Percentiles rank a stretch among this genome's conserved stretches.
Evolutionary conservation across 129 eudicot species (phyloP).

Genomic region (Chrysanthemum makinoi): DNA sequence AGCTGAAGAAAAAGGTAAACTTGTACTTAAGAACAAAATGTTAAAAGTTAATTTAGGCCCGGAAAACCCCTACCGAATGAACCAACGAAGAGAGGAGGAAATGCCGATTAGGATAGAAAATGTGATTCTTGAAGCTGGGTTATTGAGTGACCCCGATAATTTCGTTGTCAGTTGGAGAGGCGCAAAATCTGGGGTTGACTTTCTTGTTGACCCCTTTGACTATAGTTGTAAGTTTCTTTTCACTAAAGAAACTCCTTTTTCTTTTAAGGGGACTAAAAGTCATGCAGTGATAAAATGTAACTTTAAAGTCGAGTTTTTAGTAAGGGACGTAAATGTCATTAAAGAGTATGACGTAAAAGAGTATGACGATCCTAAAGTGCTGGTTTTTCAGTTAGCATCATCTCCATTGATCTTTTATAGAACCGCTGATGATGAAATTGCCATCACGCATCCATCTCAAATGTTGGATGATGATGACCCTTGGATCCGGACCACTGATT

Average conservation of each 20-base stretch:
- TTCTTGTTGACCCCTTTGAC: slow-evolving; percentile 60
- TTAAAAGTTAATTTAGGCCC: slow-evolving; percentile 58
- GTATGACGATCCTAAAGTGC: slow-evolving; percentile 1
- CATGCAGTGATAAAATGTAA: slow-evolving; percentile 50
- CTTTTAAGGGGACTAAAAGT: slow-evolving; percentile 36
- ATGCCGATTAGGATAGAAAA: slow-evolving; percentile 43
- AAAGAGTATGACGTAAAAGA: neutral
- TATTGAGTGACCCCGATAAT: slow-evolving; percentile 35
- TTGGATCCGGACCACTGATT: slow-evolving; percentile 73
- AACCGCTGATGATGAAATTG: slow-evolving; percentile 73
- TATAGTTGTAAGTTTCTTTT: slow-evolving; percentile 48
- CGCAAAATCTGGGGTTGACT: slow-evolving; percentile 45
- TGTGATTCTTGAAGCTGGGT: slow-evolving; percentile 48
- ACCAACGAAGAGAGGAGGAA: slow-evolving; percentile 50
- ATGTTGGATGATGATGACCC: slow-evolving; percentile 82
- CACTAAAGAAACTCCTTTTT: slow-evolving; percentile 52
- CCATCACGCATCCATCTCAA: slow-evolving; percentile 48
- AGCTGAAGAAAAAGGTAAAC: slow-evolving; percentile 39
- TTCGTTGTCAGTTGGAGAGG: slow-evolving; percentile 63
- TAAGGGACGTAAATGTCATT: slow-evolving; percentile 41
- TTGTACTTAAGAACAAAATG: slow-evolving; percentile 27
- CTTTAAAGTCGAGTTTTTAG: slow-evolving; percentile 54
- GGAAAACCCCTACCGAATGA: slow-evolving; percentile 50
- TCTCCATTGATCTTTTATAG: slow-evolving; percentile 56
- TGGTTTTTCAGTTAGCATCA: slow-evolving; percentile 57